Percentiles rank a stretch among this genome's conserved stretches.
phyloP scores from a whole-genome alignment of 2,329 filamentous ascomycete genomes.

The Botrytis galanthina region DNA sequence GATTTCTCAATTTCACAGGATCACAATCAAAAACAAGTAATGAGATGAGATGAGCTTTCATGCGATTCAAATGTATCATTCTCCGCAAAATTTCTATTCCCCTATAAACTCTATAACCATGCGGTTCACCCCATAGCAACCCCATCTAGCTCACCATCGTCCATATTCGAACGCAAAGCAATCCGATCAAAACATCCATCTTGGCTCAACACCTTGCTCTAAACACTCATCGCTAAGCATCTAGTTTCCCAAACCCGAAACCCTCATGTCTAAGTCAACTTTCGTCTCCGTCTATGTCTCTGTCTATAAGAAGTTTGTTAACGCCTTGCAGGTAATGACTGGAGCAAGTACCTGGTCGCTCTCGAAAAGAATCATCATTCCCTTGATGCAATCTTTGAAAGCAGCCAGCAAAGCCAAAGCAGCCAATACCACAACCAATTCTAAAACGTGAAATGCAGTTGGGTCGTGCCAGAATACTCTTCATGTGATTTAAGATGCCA shows the following conservation, averaged over 20 bases:
- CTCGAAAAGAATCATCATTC: not conserved
- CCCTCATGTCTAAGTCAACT: not conserved
- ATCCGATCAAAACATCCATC: not conserved
- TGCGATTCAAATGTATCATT: no score
- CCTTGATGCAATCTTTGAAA: not conserved
- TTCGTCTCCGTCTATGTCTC: not conserved
- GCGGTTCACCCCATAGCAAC: not conserved
- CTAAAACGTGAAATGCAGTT: not conserved
- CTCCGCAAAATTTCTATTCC: not conserved
- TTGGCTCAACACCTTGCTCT: not conserved
- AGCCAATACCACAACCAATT: not conserved
- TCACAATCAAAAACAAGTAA: not conserved
- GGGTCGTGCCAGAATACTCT: not conserved
- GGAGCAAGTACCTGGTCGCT: conserved; percentile 11
- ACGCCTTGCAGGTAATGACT: conserved; percentile 4
- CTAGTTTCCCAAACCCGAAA: not conserved
- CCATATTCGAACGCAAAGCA: conserved; percentile 4
- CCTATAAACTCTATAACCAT: not conserved
- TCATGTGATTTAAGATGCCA: not conserved
- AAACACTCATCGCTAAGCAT: not conserved
- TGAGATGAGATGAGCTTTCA: not conserved
- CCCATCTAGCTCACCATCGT: not conserved
- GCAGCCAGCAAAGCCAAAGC: conserved; percentile 8
- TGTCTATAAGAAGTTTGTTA: conserved; percentile 14
- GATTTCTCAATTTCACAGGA: not conserved